Conservation (phyloP, 2,329 filamentous ascomycete genomes). For the Cordyceps javanica region DNA sequence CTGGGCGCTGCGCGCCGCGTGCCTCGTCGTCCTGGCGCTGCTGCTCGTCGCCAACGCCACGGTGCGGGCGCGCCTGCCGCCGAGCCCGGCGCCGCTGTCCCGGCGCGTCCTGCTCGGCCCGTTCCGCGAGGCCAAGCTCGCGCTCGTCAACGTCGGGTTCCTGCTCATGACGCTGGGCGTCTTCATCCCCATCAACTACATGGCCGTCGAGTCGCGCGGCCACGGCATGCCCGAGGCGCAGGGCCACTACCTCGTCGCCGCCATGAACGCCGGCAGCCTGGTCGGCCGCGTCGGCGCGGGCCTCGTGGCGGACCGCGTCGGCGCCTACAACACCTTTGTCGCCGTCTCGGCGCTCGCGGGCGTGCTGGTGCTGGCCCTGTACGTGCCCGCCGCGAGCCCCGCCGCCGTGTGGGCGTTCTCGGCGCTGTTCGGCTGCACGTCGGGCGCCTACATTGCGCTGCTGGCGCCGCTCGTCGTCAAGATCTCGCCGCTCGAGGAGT, state of each 20-base stretch:
- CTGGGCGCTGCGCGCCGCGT: constrained; percentile 28
- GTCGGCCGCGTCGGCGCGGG: constrained; percentile 31
- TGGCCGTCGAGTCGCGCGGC: constrained; percentile 26
- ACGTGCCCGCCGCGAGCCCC: constrained; percentile 29
- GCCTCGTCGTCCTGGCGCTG: constrained; percentile 26
- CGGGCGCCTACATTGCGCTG: constrained; percentile 35
- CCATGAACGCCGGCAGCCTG: constrained; percentile 33
- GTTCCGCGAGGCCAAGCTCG: constrained; percentile 25
- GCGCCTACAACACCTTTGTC: constrained; percentile 37
- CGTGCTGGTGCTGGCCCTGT: constrained; percentile 35
- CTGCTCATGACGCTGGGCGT: constrained; percentile 31
- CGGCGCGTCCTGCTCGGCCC: constrained; percentile 22
- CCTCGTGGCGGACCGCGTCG: constrained; percentile 29
- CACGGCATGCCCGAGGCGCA: constrained; percentile 23
- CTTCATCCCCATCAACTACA: constrained; percentile 31
- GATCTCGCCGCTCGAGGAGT: constrained; percentile 44
- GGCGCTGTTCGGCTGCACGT: constrained; percentile 36
- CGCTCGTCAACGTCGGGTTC: constrained; percentile 25
- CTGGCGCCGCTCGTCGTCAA: constrained; percentile 37
- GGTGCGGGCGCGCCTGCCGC: constrained; percentile 18
- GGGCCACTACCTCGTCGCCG: constrained; percentile 30
- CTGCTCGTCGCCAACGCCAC: constrained; percentile 26
- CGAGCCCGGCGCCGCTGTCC: constrained; percentile 2
- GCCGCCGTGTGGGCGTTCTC: constrained; percentile 32
- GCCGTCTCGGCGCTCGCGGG: constrained; percentile 38